Evolutionary conservation across 2,329 filamentous ascomycete genomes (phyloP), one percentile per base, ranked within the genome.

Genomic region (Trichoderma citrinoviride): DNA sequence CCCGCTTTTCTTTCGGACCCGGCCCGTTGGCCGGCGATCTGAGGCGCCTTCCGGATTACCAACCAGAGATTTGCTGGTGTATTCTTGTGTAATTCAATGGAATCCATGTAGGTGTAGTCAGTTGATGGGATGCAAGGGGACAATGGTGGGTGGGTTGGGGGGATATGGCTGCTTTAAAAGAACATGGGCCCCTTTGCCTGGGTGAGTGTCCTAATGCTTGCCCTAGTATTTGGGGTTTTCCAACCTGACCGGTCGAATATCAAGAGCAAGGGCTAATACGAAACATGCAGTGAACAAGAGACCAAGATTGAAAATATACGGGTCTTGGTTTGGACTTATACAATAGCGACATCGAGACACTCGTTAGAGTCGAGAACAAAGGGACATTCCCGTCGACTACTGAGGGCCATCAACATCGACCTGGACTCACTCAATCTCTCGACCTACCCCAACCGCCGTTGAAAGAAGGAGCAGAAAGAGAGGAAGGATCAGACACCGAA

Each of bases 1-100:
- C n/a, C 49, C 60, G 3, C 49, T 54, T 44, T 17, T 54, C 33
- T 62, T 29, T 46, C 60, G 60, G 60, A 62, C 40, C 60, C 49
- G 49, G 60, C 40, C 29, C 55, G 49, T 43, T 15, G 19, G 33
- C 60, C 40, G 47, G 27, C 21, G 60, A 46, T 62, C 46, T 44
- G 41, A 43, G 23, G 47, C 47, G 25, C 27, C n/a, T 61, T 25
- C 60, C 49, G 19, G 43, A 47, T 60, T 60, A 60, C 43, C 27
- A 60, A 60, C 29, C 27, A 47, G 56, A 6, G 21, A 5, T 14
- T 52, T 49, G 53, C 2, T 37, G 15, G 23, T 37, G 27, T 19
- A 37, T 14, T n/a, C 46, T 49, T 33, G 17, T 33, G 5, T 1
- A 7, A 33, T 27, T 57, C 40, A 25, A 15, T 17, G 14, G 46